Percentiles rank a stretch among this genome's conserved stretches.
These are phyloP conservation scores for Torulaspora delbrueckii DNA, from an alignment of 805 yeast genomes.

Conservation along the genomic window DNA sequence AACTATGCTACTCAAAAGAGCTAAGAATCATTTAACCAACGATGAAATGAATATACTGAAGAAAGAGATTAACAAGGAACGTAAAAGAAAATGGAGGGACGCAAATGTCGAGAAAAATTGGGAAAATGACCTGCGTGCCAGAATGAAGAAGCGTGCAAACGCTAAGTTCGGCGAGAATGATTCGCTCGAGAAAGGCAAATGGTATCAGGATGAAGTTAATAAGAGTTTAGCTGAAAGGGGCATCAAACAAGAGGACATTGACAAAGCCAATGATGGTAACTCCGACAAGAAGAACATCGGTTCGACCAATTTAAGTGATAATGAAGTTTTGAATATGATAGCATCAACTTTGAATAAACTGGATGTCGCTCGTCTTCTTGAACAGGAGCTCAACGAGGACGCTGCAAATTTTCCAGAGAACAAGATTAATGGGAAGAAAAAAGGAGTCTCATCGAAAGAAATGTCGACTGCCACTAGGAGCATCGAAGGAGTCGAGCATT, in stretches of 20 bases:
- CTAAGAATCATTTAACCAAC: conserved; percentile 18
- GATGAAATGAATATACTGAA: conserved; percentile 24
- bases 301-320: conserved; percentile 25
- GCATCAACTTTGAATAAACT: conserved; percentile 25
- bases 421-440: background rate
- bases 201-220: conserved; percentile 74
- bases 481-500: background rate
- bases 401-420: conserved; percentile 2
- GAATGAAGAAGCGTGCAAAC: conserved; percentile 71
- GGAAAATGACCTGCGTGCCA: conserved; percentile 77
- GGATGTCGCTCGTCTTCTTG: conserved; percentile 30
- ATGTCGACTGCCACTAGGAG: background rate
- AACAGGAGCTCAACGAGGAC: conserved; percentile 25
- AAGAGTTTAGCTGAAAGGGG: conserved; percentile 38
- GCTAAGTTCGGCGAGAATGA: conserved; percentile 59
- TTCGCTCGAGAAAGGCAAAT: conserved; percentile 50
- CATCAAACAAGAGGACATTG: conserved; percentile 13
- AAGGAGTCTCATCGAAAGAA: background rate
- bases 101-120: conserved; percentile 74
- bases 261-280: conserved; percentile 1
- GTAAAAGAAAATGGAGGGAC: conserved; percentile 36
- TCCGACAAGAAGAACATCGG: conserved; percentile 9
- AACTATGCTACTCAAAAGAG: conserved; percentile 23
- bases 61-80: conserved; percentile 30
- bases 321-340: conserved; percentile 30